These are phyloP conservation scores for Plasmodium coatneyi DNA, from an alignment of 169 alveolate genomes.

Conservation along the genomic window DNA sequence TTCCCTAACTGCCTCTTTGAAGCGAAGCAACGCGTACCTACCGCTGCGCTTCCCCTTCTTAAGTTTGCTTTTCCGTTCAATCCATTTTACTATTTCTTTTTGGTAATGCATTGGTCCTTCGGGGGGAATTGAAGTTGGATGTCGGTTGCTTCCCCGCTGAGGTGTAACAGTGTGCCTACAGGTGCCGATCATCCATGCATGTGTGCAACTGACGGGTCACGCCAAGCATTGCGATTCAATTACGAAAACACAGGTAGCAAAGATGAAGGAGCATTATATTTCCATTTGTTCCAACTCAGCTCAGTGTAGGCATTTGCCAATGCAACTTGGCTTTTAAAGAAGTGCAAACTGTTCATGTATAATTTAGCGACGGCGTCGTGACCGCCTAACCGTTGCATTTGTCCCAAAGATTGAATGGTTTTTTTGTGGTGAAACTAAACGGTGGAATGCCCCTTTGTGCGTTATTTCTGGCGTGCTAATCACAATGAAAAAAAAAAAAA, in stretches of 20 bases:
- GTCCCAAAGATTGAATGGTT: background rate
- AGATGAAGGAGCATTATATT: background rate
- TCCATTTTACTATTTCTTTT: slow-evolving; percentile 17
- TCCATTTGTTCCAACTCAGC: background rate
- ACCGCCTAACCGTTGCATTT: background rate
- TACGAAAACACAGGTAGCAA: background rate
- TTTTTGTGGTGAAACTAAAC: background rate
- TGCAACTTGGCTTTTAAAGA: background rate
- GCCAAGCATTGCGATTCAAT: background rate
- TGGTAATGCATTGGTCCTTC: slow-evolving; percentile 18
- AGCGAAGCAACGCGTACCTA: background rate
- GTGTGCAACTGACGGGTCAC: background rate
- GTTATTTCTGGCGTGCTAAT: background rate
- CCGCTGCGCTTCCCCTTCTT: slow-evolving; percentile 7
- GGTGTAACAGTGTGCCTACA: background rate
- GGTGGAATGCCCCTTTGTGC: background rate
- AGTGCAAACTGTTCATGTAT: background rate
- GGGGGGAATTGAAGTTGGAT: background rate
- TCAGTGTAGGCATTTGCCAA: background rate
- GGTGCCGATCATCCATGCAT: background rate
- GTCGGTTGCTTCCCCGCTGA: background rate
- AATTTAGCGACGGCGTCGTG: background rate
- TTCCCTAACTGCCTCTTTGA: background rate
- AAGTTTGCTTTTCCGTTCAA: slow-evolving; percentile 15
- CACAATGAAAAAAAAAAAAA: background rate